Percentiles rank a stretch among this genome's conserved stretches.
phyloP scores from a whole-genome alignment of 495 filamentous ascomycete genomes.

The Penicillium roqueforti region DNA sequence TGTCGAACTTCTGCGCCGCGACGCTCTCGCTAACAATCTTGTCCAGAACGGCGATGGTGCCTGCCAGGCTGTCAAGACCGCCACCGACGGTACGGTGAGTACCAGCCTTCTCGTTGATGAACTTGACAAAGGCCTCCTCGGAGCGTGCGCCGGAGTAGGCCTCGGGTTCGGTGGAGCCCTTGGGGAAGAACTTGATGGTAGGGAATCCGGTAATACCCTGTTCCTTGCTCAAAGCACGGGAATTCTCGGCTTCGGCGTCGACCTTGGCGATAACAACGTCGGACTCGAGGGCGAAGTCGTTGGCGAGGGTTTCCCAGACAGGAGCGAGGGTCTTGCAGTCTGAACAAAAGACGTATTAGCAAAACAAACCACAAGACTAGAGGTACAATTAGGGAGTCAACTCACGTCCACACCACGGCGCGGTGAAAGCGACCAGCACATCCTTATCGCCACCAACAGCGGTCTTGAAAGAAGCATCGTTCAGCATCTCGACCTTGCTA shows the following conservation, averaged over 20 bases:
- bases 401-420: conserved; percentile 96
- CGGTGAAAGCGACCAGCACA: conserved; percentile 93
- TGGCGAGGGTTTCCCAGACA: conserved; percentile 81
- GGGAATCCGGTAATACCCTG: conserved; percentile 84
- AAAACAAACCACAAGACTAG: background rate
- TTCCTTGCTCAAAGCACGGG: conserved; percentile 69
- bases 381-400: conserved; percentile 25
- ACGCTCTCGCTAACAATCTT: conserved; percentile 63
- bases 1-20: conserved; percentile 48
- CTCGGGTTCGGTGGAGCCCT: conserved; percentile 69
- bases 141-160: conserved; percentile 73
- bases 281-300: conserved; percentile 73
- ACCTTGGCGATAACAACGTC: conserved; percentile 87
- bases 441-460: conserved; percentile 79
- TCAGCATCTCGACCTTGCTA: conserved; percentile 75
- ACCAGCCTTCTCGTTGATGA: conserved; percentile 84
- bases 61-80: conserved; percentile 71
- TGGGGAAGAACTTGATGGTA: conserved; percentile 97
- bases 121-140: conserved; percentile 72
- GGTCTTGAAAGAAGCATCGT: conserved; percentile 71
- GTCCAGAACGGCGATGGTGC: conserved; percentile 76
- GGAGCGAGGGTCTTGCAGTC: conserved; percentile 97
- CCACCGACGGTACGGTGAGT: conserved; percentile 84
- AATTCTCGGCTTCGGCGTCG: conserved; percentile 81
- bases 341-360: conserved; percentile 36